A percentile compares a stretch with the other conserved stretches of the same genome.
Conservation (phyloP, 192 early-diverging fungal species). For the Entomortierella beljakovae region DNA sequence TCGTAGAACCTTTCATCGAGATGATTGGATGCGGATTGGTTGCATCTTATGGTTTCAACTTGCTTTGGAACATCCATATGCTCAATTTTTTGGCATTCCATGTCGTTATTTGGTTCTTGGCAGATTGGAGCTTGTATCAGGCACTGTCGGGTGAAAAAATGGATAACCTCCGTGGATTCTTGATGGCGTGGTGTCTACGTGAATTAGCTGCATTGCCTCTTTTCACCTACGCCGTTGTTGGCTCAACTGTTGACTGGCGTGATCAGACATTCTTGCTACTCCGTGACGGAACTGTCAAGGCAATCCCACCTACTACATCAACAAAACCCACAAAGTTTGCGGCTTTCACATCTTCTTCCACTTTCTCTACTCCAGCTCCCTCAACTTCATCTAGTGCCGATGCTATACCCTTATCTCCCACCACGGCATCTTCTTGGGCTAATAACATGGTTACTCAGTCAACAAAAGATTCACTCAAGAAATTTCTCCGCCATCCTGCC, state of each 20-base stretch:
- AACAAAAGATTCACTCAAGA: constrained; percentile 33
- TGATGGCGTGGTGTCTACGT: constrained; percentile 84
- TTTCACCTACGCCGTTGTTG: constrained; percentile 83
- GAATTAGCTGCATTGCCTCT: constrained; percentile 89
- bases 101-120: constrained; percentile 70
- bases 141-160: constrained; percentile 45
- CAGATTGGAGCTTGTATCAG: constrained; percentile 68
- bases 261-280: constrained; percentile 75
- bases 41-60: constrained; percentile 74
- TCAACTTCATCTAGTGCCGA: constrained; percentile 1
- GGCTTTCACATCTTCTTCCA: constrained; percentile 3
- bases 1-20: constrained; percentile 94
- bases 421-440: constrained; percentile 37
- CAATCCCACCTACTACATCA: not conserved
- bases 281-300: constrained; percentile 72
- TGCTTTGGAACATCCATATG: constrained; percentile 64
- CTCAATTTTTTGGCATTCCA: constrained; percentile 63
- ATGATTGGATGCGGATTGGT: constrained; percentile 82
- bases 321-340: constrained; percentile 21
- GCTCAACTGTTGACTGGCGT: constrained; percentile 90
- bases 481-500: constrained; percentile 47
- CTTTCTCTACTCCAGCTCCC: constrained; percentile 4
- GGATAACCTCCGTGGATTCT: constrained; percentile 61
- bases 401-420: constrained; percentile 18
- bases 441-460: constrained; percentile 53